phyloP scores from a whole-genome alignment of 257 asterid genomes.

The Ballota nigra region DNA sequence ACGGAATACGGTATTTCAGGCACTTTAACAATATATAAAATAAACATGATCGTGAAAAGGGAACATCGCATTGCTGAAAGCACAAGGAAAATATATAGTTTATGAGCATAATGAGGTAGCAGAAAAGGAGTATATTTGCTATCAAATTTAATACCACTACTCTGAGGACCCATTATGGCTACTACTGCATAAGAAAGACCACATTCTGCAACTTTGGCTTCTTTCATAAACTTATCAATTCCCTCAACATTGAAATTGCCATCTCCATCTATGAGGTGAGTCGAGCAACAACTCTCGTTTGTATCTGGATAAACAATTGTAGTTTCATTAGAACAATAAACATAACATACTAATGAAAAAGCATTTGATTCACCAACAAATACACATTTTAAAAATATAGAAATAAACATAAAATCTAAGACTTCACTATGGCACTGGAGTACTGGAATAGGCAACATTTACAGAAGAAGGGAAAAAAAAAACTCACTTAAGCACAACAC shows the following conservation, averaged over 20 bases:
- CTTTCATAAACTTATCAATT: constrained; percentile 71
- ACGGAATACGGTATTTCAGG: constrained; percentile 10
- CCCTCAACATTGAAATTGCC: constrained; percentile 76
- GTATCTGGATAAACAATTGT: constrained; percentile 41
- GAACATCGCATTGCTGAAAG: background rate
- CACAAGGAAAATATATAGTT: background rate
- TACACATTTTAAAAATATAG: too few relatives aligned
- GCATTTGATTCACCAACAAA: background rate
- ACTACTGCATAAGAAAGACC: constrained; percentile 98
- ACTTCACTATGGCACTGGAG: background rate
- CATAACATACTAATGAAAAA: background rate
- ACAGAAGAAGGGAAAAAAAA: background rate
- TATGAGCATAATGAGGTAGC: background rate
- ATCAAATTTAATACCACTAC: constrained; percentile 70
- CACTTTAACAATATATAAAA: background rate
- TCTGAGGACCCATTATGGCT: constrained; percentile 99
- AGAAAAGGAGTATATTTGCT: background rate
- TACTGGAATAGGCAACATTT: background rate
- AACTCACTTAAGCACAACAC: background rate
- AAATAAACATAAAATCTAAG: background rate
- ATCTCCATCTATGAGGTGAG: constrained; percentile 96
- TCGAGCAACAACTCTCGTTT: constrained; percentile 54
- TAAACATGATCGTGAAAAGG: background rate
- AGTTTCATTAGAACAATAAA: constrained; percentile 18
- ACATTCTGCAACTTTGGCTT: constrained; percentile 78